phyloP scores from a whole-genome alignment of 345 rosid genomes.

The Schrenkiella parvula region DNA sequence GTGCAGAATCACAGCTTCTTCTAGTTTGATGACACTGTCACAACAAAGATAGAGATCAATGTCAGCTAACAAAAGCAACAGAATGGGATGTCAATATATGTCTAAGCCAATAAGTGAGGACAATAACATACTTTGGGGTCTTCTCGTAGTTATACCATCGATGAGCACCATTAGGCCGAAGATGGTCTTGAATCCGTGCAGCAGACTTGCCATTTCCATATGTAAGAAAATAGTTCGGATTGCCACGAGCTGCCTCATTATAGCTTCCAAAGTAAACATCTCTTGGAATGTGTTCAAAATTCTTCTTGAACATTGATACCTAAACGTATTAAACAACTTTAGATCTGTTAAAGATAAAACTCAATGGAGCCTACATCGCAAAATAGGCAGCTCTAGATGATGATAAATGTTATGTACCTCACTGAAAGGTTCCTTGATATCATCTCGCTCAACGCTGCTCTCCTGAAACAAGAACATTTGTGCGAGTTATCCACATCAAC shows the following conservation, averaged over 20 bases:
- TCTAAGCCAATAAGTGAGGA: background rate
- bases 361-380: background rate
- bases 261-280: constrained; percentile 75
- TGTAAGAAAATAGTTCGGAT: constrained; percentile 83
- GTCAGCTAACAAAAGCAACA: background rate
- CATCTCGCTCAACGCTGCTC: constrained; percentile 81
- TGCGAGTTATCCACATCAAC: constrained; percentile 66
- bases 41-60: constrained; percentile 12
- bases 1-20: constrained; percentile 77
- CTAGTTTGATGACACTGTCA: constrained; percentile 55
- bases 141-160: constrained; percentile 92
- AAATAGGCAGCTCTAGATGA: background rate
- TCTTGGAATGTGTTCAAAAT: constrained; percentile 71
- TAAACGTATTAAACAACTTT: constrained; percentile 19
- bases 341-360: background rate
- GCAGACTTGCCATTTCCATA: constrained; percentile 96
- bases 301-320: constrained; percentile 95
- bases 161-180: constrained; percentile 98
- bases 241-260: constrained; percentile 74
- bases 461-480: constrained; percentile 54
- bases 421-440: constrained; percentile 78
- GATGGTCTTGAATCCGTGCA: constrained; percentile 82
- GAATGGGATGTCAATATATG: background rate
- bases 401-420: constrained; percentile 47
- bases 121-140: constrained; percentile 49